Evolutionary conservation across 148 eudicot genomes (phyloP).

Genomic region (Dianthus caryophyllus): DNA sequence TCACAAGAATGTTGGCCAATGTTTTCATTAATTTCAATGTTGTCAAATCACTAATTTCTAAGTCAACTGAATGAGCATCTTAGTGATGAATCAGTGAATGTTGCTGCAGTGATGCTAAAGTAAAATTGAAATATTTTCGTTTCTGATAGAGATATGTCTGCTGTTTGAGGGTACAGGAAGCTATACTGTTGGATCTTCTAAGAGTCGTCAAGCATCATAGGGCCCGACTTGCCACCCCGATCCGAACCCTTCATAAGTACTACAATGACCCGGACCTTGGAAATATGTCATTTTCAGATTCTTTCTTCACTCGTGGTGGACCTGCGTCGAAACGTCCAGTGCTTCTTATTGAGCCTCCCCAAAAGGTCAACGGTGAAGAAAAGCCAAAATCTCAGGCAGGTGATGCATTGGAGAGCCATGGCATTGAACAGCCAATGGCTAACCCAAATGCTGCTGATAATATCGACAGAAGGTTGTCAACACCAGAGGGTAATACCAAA

Average conservation of each 20-base stretch:
- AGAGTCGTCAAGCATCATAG: slow-evolving; percentile 80
- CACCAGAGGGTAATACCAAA: slow-evolving; percentile 37
- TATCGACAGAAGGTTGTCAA: slow-evolving; percentile 29
- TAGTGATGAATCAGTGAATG: neutral
- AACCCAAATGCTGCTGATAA: slow-evolving; percentile 29
- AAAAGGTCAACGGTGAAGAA: slow-evolving; percentile 80
- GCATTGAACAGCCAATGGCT: neutral
- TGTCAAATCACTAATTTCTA: neutral
- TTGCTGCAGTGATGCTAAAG: neutral
- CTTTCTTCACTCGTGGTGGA: slow-evolving; percentile 44
- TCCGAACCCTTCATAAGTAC: slow-evolving; percentile 75
- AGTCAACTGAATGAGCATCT: neutral
- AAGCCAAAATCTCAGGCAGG: slow-evolving; percentile 46
- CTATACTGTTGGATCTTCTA: slow-evolving; percentile 78
- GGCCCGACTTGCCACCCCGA: slow-evolving; percentile 90
- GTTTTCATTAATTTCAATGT: neutral
- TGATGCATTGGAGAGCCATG: slow-evolving; percentile 42
- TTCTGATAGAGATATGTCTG: neutral
- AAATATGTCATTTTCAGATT: slow-evolving; percentile 52
- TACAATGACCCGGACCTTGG: slow-evolving; percentile 60
- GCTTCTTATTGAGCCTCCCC: slow-evolving; percentile 66
- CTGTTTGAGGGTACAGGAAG: slow-evolving; percentile 53
- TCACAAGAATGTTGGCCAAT: neutral
- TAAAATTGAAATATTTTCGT: neutral
- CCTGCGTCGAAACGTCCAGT: slow-evolving; percentile 52